Evolutionary conservation across 2,329 filamentous ascomycete genomes (phyloP).

Genomic region (Knufia petricola): DNA sequence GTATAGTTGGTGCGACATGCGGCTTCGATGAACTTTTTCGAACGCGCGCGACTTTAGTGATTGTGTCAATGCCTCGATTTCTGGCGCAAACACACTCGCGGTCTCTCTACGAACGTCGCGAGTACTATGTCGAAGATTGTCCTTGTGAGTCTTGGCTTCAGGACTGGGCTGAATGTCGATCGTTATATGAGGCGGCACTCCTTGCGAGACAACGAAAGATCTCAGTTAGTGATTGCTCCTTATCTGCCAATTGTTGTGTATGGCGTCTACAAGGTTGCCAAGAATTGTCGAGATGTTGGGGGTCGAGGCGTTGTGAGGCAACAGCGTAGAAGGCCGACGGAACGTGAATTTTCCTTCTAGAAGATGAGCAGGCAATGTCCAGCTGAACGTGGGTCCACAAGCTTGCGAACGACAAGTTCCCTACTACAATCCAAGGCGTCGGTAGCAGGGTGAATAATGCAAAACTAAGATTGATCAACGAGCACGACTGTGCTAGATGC

Average conservation of each 20-base stretch:
- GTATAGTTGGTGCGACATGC: not conserved
- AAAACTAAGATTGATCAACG: not conserved
- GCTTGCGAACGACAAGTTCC: not conserved
- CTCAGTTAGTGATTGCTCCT: not conserved
- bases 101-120: too few species aligned
- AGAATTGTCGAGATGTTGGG: not conserved
- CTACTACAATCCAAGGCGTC: not conserved
- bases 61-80: too few species aligned
- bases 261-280: not conserved
- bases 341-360: slow-evolving; percentile 2
- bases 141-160: too few species aligned
- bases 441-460: not conserved
- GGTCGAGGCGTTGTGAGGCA: not conserved
- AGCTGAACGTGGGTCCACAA: not conserved
- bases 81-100: too few species aligned
- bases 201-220: not conserved
- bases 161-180: too few species aligned
- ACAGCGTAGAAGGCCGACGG: not conserved
- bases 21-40: not conserved
- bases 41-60: not conserved
- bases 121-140: too few species aligned
- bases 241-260: not conserved
- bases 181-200: not conserved
- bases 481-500: not conserved
- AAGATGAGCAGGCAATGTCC: not conserved